A percentile compares a stretch with the other conserved stretches of the same genome.
These are phyloP conservation scores for Nitzschia palea DNA, from an alignment of 108 stramenopile genomes.

Conservation along the genomic window DNA sequence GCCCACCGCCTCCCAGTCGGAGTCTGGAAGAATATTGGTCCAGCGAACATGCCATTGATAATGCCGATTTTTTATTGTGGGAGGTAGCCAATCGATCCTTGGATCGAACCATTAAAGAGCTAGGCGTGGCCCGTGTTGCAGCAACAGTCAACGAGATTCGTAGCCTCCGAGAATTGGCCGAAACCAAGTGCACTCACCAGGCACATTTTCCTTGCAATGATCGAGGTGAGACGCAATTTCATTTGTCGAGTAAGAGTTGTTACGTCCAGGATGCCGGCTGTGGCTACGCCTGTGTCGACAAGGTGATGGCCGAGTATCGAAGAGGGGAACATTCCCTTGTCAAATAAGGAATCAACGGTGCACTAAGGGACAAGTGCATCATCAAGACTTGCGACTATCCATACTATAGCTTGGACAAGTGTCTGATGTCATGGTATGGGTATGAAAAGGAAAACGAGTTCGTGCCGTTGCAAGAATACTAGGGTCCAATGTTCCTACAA, in stretches of 20 bases:
- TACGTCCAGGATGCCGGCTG: slow-evolving; percentile 23
- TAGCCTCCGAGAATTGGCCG: background rate
- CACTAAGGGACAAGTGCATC: too few relatives aligned
- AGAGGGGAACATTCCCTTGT: background rate
- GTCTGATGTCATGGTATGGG: background rate
- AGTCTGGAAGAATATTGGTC: background rate
- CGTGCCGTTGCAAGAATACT: background rate
- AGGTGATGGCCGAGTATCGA: background rate
- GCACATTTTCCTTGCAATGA: slow-evolving; percentile 15
- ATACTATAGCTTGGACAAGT: background rate
- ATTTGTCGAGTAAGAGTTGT: slow-evolving; percentile 7
- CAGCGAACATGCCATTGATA: background rate
- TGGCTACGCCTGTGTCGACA: slow-evolving; percentile 18
- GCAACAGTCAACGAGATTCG: slow-evolving; percentile 1
- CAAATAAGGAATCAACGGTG: too few relatives aligned
- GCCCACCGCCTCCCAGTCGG: background rate
- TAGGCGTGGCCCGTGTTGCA: slow-evolving; percentile 5
- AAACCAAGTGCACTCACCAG: background rate
- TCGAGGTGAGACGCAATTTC: background rate
- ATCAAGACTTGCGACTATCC: background rate
- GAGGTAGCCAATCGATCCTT: slow-evolving; percentile 36
- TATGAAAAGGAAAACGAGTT: background rate
- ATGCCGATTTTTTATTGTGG: slow-evolving; percentile 23
- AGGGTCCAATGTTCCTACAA: background rate
- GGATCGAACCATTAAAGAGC: slow-evolving; percentile 44